Base-by-base conservation (phyloP, 306 rosid species). In the Cucumis hystrix region DNA sequence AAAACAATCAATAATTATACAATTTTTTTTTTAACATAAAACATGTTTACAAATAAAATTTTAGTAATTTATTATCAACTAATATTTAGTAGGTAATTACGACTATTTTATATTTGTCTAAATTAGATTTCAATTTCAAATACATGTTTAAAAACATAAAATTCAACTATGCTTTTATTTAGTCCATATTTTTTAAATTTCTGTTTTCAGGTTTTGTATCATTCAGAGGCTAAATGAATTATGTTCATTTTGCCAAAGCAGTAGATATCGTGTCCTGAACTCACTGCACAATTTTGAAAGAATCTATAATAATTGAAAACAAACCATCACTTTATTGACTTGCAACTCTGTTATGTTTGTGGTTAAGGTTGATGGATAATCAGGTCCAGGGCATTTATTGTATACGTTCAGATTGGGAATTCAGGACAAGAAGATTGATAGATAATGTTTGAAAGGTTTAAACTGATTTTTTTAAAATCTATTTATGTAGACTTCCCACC, bases 321-420 rank as follows among this genome's bases (percentile, higher is more conserved):
- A 80, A 67, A 28, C 75, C 78, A 81, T 75, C 82, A 82, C 83
- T 83, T 81, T 83, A 81, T 88, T 83, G 89, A 89, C 88, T 82
- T 79, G 73, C 74, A 82, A 18, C 66, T 82, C 69, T 78, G 77
- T 76, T 76, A 76, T 63, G 71, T 76, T 51, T 81, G 84, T 63
- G 23, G 85, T 84, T 65, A 74, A 60, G 79, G 74, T 74, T 21
- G 55, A 76, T 74, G 72, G 70, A 52, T 71, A 16, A 6, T 28
- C 13, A n/a, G 45, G 41, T 35, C n/a, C 33, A 17, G 56, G 57
- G 49, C 6, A 45, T 67, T 40, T 67, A 15, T 41, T n/a, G 45
- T 39, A 40, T n/a, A 16, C 33, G 16, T 7, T 69, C 37, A 21
- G 39, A 41, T 28, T 2, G 37, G 9, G 20, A 45, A 69, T 25